Evolutionary conservation across 371 early-diverging fungal species (phyloP), one percentile per base, ranked within the genome.

Genomic region (Furculomyces boomerangus): DNA sequence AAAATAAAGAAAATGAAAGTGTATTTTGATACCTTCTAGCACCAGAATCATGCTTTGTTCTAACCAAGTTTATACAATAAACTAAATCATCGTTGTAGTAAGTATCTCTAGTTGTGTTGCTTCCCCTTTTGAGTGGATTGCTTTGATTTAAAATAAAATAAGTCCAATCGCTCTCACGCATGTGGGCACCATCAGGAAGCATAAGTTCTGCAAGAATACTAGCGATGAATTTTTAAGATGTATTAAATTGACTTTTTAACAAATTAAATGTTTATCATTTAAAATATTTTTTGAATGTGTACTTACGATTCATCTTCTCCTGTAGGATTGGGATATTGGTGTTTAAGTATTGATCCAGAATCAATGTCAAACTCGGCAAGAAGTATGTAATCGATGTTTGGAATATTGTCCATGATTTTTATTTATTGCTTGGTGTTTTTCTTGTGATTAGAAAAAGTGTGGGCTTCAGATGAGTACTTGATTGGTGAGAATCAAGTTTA

Each of bases 281-380:
- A n/a, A n/a, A n/a, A n/a, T n/a, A n/a, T n/a, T n/a, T n/a, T 27
- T 55, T 39, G 22, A 57, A n/a, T 49, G n/a, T 40, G 22, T 56
- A 59, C 74, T 59, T 77, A 86, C 90, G 86, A 83, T 67, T 83
- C 82, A 68, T 89, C 84, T 30, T 83, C 81, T 8, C 86, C 86
- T 7, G 88, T 87, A 24, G 77, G 71, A n/a, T 62, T 60, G 18
- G 94, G 94, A 58, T 86, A 91, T 65, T 89, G 87, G 63, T 87
- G 81, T 29, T 81, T 74, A 41, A 93, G 66, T 7, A 76, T 75
- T 1, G 90, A 79, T 14, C 93, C 93, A 51, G 77, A 80, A 71
- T 90, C 90, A 61, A 91, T 90, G 65, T 93, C 90, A 56, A 93
- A 91, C 66, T 91, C 92, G 58, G 92, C 90, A 37, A 89, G 71